Percentiles rank a stretch among this genome's conserved stretches.
phyloP scores from a whole-genome alignment of 441 rosid species.

The Brassica balearica region DNA sequence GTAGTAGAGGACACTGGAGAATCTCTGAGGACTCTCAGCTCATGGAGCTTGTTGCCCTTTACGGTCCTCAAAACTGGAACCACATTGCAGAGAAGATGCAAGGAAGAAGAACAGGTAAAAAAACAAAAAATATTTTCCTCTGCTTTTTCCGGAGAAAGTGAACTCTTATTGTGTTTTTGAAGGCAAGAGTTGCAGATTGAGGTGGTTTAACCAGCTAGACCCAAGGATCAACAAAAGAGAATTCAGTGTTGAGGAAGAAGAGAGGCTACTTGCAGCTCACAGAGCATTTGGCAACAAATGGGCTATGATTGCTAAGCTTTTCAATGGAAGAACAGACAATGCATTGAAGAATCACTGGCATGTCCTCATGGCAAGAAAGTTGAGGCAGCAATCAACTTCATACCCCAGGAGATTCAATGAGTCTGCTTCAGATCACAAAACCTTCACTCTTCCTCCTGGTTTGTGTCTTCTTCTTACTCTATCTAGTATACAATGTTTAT shows the following conservation, averaged over 20 bases:
- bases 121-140: conserved; percentile 14
- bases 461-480: conserved; percentile 26
- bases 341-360: conserved; percentile 78
- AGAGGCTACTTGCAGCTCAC: conserved; percentile 63
- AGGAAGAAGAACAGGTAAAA: conserved; percentile 77
- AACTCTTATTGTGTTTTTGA: background rate
- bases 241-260: conserved; percentile 65
- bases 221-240: conserved; percentile 69
- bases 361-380: conserved; percentile 72
- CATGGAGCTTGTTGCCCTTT: conserved; percentile 72
- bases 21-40: conserved; percentile 78
- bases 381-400: conserved; percentile 59
- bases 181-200: background rate
- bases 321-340: conserved; percentile 70
- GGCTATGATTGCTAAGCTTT: conserved; percentile 66
- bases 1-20: conserved; percentile 85
- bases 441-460: conserved; percentile 33
- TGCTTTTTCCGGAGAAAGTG: too few relatives aligned
- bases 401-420: conserved; percentile 48
- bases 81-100: conserved; percentile 71
- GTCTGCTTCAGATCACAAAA: conserved; percentile 18
- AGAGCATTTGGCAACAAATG: conserved; percentile 68
- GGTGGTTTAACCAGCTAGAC: conserved; percentile 30
- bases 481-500: background rate
- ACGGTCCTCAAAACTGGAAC: conserved; percentile 91